Evolutionary conservation across 139 green algal genomes (phyloP).

Genomic region (Penium margaritaceum): DNA sequence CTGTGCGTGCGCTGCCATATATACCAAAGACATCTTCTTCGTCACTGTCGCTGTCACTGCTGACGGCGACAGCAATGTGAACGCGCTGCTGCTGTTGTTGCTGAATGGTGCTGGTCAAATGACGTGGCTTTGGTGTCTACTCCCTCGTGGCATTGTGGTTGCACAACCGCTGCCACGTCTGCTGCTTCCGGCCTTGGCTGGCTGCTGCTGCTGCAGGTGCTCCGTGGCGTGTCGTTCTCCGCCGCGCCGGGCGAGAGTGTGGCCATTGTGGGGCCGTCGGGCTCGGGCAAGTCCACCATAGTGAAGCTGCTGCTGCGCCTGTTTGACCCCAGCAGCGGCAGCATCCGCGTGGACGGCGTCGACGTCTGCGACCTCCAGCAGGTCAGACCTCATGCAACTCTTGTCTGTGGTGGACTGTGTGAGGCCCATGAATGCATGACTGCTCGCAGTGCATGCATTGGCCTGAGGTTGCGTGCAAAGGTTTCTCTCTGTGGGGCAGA

Average conservation of each 20-base stretch:
- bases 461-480: no score
- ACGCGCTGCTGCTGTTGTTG: background rate
- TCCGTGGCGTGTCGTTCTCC: constrained; percentile 58
- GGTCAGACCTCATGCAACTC: background rate
- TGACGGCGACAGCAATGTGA: background rate
- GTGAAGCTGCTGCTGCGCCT: constrained; percentile 70
- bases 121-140: no score
- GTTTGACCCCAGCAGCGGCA: constrained; percentile 72
- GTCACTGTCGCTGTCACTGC: no score
- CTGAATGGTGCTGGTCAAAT: background rate
- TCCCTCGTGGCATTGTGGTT: no score
- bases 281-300: constrained; percentile 80
- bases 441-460: background rate
- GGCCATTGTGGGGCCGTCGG: constrained; percentile 69
- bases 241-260: constrained; percentile 50
- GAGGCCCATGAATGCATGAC: background rate
- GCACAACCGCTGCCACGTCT: no score
- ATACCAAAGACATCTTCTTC: no score
- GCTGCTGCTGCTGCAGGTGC: constrained; percentile 39
- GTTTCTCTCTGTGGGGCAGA: no score
- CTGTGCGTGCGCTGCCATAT: no score
- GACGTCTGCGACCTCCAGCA: constrained; percentile 68
- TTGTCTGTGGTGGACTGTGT: background rate
- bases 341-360: constrained; percentile 66
- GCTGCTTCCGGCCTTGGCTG: background rate